phyloP scores from a whole-genome alignment of 441 rosid species.

The Eruca vesicaria region DNA sequence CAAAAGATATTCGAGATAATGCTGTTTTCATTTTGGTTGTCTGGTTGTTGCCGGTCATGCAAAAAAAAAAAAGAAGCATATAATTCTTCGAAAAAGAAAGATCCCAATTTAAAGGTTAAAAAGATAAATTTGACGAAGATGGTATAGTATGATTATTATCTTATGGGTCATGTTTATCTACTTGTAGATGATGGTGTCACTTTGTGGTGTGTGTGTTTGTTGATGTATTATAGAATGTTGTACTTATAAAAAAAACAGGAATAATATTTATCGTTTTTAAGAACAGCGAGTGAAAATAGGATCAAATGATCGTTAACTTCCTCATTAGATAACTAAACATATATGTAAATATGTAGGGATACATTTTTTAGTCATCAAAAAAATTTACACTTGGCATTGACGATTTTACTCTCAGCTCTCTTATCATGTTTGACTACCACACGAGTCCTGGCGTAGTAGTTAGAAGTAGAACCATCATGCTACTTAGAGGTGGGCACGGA shows the following conservation, averaged over 20 bases:
- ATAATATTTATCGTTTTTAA: background rate
- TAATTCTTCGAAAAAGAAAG: background rate
- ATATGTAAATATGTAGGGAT: background rate
- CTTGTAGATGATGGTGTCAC: slow-evolving; percentile 3
- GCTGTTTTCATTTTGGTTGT: background rate
- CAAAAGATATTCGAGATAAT: slow-evolving; percentile 15
- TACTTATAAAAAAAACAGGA: background rate
- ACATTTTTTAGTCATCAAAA: background rate
- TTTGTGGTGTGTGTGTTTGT: background rate
- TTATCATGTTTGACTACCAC: background rate
- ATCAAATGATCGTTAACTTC: background rate
- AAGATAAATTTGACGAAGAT: background rate
- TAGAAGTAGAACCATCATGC: background rate
- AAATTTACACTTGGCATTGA: too few relatives aligned
- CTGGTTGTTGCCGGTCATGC: slow-evolving; percentile 10
- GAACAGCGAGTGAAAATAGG: background rate
- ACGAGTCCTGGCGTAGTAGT: background rate
- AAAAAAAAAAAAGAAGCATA: slow-evolving; percentile 4
- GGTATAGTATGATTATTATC: background rate
- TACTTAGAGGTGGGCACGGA: too few relatives aligned
- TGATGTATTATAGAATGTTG: background rate
- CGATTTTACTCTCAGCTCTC: too few relatives aligned
- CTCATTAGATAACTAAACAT: background rate
- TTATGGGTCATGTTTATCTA: background rate
- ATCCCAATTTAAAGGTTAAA: background rate